Base-by-base conservation (phyloP, 345 rosid species). In the Excoecaria agallocha region DNA sequence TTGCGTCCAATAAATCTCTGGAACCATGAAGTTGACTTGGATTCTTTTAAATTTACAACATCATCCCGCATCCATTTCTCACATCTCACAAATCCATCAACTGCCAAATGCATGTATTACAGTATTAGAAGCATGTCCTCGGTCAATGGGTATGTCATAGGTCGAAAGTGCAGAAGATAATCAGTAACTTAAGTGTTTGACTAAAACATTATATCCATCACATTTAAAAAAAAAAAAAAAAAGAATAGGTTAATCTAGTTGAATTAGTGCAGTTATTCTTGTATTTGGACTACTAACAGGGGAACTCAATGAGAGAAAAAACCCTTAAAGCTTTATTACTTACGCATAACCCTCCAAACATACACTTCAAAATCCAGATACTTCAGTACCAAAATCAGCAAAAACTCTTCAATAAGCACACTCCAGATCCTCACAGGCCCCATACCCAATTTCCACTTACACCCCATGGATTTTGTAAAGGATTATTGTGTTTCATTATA, bases 21-120 rank as follows among this genome's bases (percentile, higher is more conserved):
- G 77, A 95, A 93, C 99, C 99, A 95, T 72, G 97, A 90, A 57
- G 91, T 81, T 76, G 97, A 89, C 86, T 86, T 95, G n/a, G 98
- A 89, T 77, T 89, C 98, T 82, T 88, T 93, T 37, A 89, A 77
- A 73, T 95, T 93, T 66, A 82, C 86, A 79, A 82, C 79, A 80
- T 88, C 98, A 81, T 86, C 77, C 74, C 87, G 90, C 64, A 87
- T 88, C 99, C 99, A 95, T 79, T 91, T 95, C 80, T 91, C 97
- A 82, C 99, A 95, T 85, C 93, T 87, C 50, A 69, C 67, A 76
- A 72, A 81, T 68, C 97, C 99, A 70, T 95, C 99, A 85, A 95
- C 97, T 95, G 94, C 82, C 74, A 85, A 77, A 74, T 60, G 64
- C 17, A 76, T 48, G 46, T 45, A 68, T 30, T 30, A 30, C 30